Conservation (phyloP, 2,329 filamentous ascomycete species). For the Calonectria henricotiae region DNA sequence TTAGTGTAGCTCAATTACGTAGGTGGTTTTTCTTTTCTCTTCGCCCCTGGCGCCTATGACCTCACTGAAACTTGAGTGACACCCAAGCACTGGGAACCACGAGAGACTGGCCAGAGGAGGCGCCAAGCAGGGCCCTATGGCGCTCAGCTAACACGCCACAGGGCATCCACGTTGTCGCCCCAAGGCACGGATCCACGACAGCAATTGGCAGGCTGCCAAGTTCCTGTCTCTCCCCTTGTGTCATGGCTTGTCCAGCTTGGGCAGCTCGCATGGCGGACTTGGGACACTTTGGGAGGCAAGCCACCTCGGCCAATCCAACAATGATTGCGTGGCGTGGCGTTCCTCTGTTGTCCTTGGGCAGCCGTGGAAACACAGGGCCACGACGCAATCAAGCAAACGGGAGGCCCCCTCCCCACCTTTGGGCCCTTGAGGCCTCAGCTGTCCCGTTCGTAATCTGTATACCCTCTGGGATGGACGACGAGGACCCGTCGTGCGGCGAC, state of each 20-base stretch:
- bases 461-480: conserved; percentile 2
- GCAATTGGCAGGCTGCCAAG: conserved; percentile 23
- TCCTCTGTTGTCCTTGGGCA: neutral
- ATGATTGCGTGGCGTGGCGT: conserved; percentile 38
- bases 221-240: conserved; percentile 17
- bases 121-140: neutral
- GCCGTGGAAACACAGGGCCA: neutral
- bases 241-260: conserved; percentile 9
- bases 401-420: conserved; percentile 14
- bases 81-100: neutral
- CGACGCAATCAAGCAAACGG: conserved; percentile 10
- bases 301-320: conserved; percentile 24
- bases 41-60: conserved; percentile 21
- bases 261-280: conserved; percentile 21
- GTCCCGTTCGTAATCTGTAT: conserved; percentile 20
- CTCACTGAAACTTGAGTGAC: conserved; percentile 24
- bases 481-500: neutral
- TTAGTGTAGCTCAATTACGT: conserved; percentile 9
- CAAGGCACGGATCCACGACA: conserved; percentile 7
- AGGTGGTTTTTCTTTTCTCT: conserved; percentile 2
- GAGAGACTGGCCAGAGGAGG: neutral
- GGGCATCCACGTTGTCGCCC: neutral
- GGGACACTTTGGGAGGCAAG: conserved; percentile 8
- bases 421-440: conserved; percentile 13
- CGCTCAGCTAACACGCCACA: conserved; percentile 1